Conservation (phyloP, 2,329 filamentous ascomycete species). For the Colletotrichum tanaceti region DNA sequence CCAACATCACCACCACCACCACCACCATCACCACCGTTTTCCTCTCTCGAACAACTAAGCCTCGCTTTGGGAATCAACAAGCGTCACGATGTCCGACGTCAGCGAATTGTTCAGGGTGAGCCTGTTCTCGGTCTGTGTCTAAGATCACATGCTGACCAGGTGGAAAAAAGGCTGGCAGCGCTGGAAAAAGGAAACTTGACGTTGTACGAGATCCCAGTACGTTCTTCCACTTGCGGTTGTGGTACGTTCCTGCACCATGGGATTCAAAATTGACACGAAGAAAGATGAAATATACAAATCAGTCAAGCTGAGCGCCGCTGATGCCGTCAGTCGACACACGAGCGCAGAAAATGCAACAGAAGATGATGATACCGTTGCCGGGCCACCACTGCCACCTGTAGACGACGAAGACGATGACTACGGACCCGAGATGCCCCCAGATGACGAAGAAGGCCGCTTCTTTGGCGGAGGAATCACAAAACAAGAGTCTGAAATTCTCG, state of each 20-base stretch:
- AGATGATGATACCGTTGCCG: slow-evolving; percentile 60
- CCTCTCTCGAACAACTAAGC: not conserved
- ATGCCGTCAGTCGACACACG: slow-evolving; percentile 56
- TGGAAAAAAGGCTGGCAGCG: slow-evolving; percentile 57
- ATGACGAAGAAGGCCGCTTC: slow-evolving; percentile 94
- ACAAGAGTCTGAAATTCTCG: slow-evolving; percentile 83
- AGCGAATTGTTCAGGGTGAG: slow-evolving; percentile 69
- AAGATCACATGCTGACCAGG: slow-evolving; percentile 40
- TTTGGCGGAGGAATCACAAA: slow-evolving; percentile 91
- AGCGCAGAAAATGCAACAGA: slow-evolving; percentile 59
- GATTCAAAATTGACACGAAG: not conserved
- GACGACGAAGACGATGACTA: slow-evolving; percentile 56
- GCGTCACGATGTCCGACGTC: slow-evolving; percentile 62
- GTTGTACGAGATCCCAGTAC: slow-evolving; percentile 71
- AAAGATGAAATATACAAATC: slow-evolving; percentile 74
- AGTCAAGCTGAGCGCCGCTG: slow-evolving; percentile 62
- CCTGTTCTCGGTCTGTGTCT: slow-evolving; percentile 20
- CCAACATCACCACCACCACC: not conserved
- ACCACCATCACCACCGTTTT: no score
- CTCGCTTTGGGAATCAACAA: not conserved
- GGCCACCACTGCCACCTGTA: slow-evolving; percentile 62
- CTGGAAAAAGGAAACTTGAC: slow-evolving; percentile 73
- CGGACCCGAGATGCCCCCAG: slow-evolving; percentile 49
- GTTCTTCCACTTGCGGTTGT: slow-evolving; percentile 43
- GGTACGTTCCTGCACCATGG: not conserved